Conservation (phyloP, 2,329 filamentous ascomycete genomes). For the Botrytis porri region DNA sequence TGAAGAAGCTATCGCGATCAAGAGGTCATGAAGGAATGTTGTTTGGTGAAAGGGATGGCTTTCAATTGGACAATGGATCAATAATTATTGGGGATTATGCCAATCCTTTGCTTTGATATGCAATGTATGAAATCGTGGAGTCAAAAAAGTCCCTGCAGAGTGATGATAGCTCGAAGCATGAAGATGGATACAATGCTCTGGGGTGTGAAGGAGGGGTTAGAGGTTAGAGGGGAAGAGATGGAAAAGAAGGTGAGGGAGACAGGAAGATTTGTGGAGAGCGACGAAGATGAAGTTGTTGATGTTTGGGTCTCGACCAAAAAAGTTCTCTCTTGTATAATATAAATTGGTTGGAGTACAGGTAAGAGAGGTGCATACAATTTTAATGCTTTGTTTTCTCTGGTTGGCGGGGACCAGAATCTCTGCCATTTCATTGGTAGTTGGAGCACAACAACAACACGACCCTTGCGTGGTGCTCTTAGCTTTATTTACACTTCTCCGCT, state of each 20-base stretch:
- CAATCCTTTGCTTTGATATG: slow-evolving; percentile 13
- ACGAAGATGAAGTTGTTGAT: slow-evolving; percentile 24
- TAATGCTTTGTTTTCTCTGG: slow-evolving; percentile 8
- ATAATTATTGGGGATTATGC: slow-evolving; percentile 3
- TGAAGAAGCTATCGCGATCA: slow-evolving; percentile 30
- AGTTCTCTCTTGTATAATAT: background rate
- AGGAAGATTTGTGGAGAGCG: slow-evolving; percentile 5
- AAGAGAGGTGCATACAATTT: background rate
- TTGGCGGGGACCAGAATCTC: background rate
- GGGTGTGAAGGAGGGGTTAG: background rate
- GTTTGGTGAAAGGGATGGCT: background rate
- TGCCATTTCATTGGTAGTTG: background rate
- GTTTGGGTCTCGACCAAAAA: slow-evolving; percentile 7
- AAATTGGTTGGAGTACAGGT: background rate
- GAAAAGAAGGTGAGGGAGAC: slow-evolving; percentile 17
- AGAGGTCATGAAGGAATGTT: slow-evolving; percentile 23
- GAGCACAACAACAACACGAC: slow-evolving; percentile 13
- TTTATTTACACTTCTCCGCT: slow-evolving; percentile 11
- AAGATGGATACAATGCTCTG: slow-evolving; percentile 21
- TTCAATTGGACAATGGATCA: background rate
- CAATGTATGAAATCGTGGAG: slow-evolving; percentile 15
- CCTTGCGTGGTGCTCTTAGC: background rate
- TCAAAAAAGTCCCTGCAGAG: slow-evolving; percentile 7
- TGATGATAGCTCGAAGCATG: slow-evolving; percentile 13
- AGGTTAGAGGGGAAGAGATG: background rate